Conservation (phyloP, 805 yeast species). For the Kazachstania kunashirensis region DNA sequence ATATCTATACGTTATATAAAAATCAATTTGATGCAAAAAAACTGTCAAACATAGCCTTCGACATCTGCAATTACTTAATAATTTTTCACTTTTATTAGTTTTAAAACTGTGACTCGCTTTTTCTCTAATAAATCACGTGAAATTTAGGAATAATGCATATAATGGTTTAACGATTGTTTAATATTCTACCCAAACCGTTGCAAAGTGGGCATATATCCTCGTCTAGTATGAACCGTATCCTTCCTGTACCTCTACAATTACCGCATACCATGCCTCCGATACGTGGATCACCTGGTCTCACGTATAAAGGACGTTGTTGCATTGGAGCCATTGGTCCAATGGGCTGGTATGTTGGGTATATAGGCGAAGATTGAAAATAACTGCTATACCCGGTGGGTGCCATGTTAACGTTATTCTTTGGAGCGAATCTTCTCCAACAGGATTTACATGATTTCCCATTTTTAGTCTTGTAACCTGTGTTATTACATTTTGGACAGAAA, state of each 20-base stretch:
- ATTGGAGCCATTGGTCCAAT: constrained; percentile 22
- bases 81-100: no score
- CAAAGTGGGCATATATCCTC: constrained; percentile 56
- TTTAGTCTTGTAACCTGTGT: constrained; percentile 55
- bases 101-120: no score
- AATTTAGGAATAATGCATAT: no score
- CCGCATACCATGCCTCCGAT: constrained; percentile 70
- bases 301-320: constrained; percentile 29
- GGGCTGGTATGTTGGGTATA: constrained; percentile 9
- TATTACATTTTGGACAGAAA: constrained; percentile 59
- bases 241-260: constrained; percentile 58
- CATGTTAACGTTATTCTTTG: constrained; percentile 24
- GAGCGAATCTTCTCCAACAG: constrained; percentile 61
- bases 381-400: constrained; percentile 7
- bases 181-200: constrained; percentile 58
- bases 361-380: constrained; percentile 6
- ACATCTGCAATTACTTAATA: no score
- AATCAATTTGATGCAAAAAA: no score
- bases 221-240: constrained; percentile 45
- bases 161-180: no score
- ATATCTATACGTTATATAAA: no score
- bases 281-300: constrained; percentile 69
- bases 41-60: no score
- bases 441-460: constrained; percentile 57
- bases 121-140: no score